phyloP scores from a whole-genome alignment of 2,329 filamentous ascomycete genomes.

The Macrophomina pseudophaseolina region DNA sequence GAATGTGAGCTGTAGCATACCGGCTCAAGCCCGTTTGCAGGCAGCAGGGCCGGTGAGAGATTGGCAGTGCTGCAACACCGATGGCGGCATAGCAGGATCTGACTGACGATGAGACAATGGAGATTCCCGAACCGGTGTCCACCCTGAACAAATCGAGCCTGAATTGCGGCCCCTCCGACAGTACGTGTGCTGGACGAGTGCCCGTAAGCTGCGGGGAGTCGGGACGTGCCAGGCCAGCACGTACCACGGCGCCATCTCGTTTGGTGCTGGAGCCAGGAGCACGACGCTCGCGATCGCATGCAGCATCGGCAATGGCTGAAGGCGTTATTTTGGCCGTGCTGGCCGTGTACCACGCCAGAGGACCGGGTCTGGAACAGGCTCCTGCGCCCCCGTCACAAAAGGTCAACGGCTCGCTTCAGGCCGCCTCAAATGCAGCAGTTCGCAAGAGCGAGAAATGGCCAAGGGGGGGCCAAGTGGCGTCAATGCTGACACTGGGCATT shows the following conservation, averaged over 20 bases:
- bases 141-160: slow-evolving; percentile 5
- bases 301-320: slow-evolving; percentile 15
- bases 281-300: slow-evolving; percentile 18
- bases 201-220: slow-evolving; percentile 3
- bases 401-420: slow-evolving; percentile 18
- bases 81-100: slow-evolving; percentile 15
- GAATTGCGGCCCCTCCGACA: neutral
- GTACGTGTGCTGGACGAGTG: neutral
- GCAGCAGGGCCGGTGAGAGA: slow-evolving; percentile 24
- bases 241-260: slow-evolving; percentile 13
- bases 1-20: slow-evolving; percentile 21
- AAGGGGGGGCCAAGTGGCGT: slow-evolving; percentile 14
- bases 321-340: neutral
- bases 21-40: slow-evolving; percentile 14
- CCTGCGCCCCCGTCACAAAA: neutral
- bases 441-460: neutral
- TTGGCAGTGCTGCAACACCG: slow-evolving; percentile 20
- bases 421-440: slow-evolving; percentile 20
- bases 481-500: slow-evolving; percentile 1
- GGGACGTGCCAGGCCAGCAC: neutral
- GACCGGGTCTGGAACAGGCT: slow-evolving; percentile 12
- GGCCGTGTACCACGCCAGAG: slow-evolving; percentile 6
- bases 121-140: neutral
- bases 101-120: slow-evolving; percentile 8
- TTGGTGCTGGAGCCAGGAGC: slow-evolving; percentile 11